Evolutionary conservation across 1,284 basidiomycete species (phyloP).

Genomic region (Sanghuangporus sanghuang): DNA sequence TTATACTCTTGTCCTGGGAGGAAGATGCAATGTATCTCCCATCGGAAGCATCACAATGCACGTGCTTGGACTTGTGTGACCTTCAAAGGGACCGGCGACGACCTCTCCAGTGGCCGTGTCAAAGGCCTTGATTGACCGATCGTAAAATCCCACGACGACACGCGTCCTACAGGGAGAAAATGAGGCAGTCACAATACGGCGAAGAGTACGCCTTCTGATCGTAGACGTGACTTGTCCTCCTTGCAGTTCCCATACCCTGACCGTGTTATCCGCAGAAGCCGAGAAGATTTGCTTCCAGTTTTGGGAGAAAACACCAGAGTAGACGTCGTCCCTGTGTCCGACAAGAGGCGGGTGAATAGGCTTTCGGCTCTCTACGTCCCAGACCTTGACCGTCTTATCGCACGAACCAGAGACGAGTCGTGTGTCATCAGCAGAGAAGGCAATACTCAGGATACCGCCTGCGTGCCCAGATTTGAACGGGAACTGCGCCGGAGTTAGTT

Average conservation of each 20-base stretch:
- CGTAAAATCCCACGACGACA: slow-evolving; percentile 4
- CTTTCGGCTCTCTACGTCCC: background rate
- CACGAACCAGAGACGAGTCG: background rate
- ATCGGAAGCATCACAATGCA: slow-evolving; percentile 14
- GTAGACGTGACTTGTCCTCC: background rate
- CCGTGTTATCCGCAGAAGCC: background rate
- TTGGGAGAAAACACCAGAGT: slow-evolving; percentile 1
- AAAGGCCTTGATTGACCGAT: slow-evolving; percentile 19
- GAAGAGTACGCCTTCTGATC: slow-evolving; percentile 1
- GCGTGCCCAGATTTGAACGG: background rate
- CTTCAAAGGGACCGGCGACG: slow-evolving; percentile 6
- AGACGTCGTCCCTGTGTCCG: background rate
- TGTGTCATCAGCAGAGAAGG: background rate
- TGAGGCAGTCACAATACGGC: slow-evolving; percentile 14
- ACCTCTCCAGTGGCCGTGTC: slow-evolving; percentile 14
- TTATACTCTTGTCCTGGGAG: slow-evolving; percentile 6
- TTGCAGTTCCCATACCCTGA: background rate
- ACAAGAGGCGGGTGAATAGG: background rate
- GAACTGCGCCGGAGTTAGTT: background rate
- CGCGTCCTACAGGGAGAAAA: slow-evolving; percentile 8
- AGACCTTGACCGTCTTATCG: background rate
- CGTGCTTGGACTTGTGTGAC: slow-evolving; percentile 19
- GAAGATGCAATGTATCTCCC: background rate
- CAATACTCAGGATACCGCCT: background rate
- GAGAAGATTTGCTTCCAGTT: background rate